Evolutionary conservation across 202 grass and related monocot species (phyloP).

Genomic region (Digitaria exilis): DNA sequence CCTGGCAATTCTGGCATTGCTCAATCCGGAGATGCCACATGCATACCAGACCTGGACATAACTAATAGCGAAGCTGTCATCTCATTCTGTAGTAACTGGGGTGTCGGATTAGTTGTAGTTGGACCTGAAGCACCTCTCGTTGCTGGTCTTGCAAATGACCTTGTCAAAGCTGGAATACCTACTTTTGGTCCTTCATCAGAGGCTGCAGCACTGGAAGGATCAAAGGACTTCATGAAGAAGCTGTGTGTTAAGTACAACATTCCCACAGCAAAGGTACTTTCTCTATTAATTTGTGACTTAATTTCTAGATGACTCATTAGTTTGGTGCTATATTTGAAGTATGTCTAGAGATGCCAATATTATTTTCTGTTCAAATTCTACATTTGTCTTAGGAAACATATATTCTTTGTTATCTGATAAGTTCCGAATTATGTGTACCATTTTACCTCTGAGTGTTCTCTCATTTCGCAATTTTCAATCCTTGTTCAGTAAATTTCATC

Average conservation of each 20-base stretch:
- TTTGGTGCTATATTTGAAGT: neutral
- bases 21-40: constrained; percentile 69
- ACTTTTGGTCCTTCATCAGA: constrained; percentile 79
- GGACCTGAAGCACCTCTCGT: constrained; percentile 91
- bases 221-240: constrained; percentile 94
- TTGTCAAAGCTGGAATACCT: constrained; percentile 60
- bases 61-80: constrained; percentile 55
- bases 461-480: neutral
- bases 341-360: neutral
- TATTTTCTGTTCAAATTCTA: neutral
- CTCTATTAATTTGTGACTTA: constrained; percentile 16
- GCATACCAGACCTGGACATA: constrained; percentile 67
- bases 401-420: neutral
- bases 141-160: constrained; percentile 70
- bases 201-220: constrained; percentile 89
- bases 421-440: neutral
- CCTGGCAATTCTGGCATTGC: constrained; percentile 79
- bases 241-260: constrained; percentile 82
- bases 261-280: constrained; percentile 74
- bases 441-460: neutral
- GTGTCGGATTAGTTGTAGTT: constrained; percentile 70
- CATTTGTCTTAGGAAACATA: neutral
- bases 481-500: neutral
- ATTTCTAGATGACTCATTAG: neutral
- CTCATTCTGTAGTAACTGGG: constrained; percentile 54